A percentile compares a stretch with the other conserved stretches of the same genome.
These are phyloP conservation scores for Microsporum ferrugineum DNA, from an alignment of 2,329 filamentous ascomycete genomes.

Conservation along the genomic window DNA sequence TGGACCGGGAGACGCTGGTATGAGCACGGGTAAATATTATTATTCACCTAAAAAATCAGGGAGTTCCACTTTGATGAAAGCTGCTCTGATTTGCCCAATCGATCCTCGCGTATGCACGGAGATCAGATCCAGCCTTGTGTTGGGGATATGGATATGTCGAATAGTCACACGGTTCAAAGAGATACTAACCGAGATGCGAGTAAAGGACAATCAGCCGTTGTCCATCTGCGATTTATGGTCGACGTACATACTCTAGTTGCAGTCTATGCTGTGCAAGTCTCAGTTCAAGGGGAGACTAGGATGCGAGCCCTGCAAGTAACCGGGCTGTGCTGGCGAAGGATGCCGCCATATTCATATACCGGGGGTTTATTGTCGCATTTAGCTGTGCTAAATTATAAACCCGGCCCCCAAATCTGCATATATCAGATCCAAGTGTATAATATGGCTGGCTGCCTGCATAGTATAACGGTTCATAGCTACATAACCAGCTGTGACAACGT, in stretches of 20 bases:
- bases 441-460: too few relatives aligned
- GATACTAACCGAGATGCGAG: background rate
- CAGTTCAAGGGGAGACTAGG: background rate
- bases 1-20: background rate
- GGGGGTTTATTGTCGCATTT: background rate
- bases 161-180: background rate
- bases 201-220: background rate
- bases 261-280: background rate
- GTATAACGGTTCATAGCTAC: too few relatives aligned
- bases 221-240: background rate
- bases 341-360: background rate
- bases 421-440: too few relatives aligned
- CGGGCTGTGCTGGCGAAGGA: background rate
- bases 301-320: background rate
- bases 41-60: too few relatives aligned
- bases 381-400: too few relatives aligned
- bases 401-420: too few relatives aligned
- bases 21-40: background rate
- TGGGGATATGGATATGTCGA: background rate
- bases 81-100: background rate
- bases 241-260: background rate
- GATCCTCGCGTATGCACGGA: background rate
- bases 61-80: background rate
- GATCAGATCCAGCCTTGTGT: background rate
- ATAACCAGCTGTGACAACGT: too few relatives aligned